Evolutionary conservation across 495 filamentous ascomycete genomes (phyloP).

Genomic region (Cladorrhinum samala): DNA sequence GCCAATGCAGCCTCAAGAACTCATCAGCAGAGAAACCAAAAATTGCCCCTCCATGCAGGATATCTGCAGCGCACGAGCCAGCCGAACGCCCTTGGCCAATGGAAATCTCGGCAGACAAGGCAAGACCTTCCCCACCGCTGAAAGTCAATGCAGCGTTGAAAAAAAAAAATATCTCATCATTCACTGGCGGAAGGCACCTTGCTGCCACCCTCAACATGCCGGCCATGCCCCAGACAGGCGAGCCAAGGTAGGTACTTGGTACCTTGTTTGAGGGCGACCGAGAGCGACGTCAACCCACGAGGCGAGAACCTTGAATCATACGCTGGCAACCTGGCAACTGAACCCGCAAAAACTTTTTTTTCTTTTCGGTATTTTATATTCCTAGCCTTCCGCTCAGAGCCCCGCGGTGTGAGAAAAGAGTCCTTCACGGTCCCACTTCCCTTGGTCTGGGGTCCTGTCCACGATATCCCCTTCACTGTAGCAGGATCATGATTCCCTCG

Average conservation of each 20-base stretch:
- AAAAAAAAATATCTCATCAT: conserved; percentile 27
- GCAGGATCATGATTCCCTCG: conserved; percentile 23
- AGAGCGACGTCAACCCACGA: conserved; percentile 20
- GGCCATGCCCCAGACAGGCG: neutral
- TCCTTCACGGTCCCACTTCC: neutral
- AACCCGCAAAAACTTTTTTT: conserved; percentile 21
- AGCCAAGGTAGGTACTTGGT: conserved; percentile 10
- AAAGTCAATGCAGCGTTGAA: conserved; percentile 6
- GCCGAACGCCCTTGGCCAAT: conserved; percentile 19
- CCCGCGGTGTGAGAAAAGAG: conserved; percentile 16
- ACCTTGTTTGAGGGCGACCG: conserved; percentile 13
- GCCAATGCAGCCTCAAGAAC: no score
- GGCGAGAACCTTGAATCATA: conserved; percentile 17
- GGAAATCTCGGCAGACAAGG: neutral
- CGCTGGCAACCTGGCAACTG: neutral
- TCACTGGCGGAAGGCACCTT: conserved; percentile 5
- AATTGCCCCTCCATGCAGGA: conserved; percentile 7
- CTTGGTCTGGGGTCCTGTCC: neutral
- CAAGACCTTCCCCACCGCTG: conserved; percentile 13
- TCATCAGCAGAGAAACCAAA: neutral
- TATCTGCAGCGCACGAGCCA: conserved; percentile 11
- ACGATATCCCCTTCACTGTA: conserved; percentile 8
- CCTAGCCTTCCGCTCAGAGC: conserved; percentile 11
- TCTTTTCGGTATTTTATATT: conserved; percentile 8
- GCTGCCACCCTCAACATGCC: neutral